A percentile compares a stretch with the other conserved stretches of the same genome.
Evolutionary conservation across 2,329 filamentous ascomycete species (phyloP).

Genomic region (Diaporthe sp.): DNA sequence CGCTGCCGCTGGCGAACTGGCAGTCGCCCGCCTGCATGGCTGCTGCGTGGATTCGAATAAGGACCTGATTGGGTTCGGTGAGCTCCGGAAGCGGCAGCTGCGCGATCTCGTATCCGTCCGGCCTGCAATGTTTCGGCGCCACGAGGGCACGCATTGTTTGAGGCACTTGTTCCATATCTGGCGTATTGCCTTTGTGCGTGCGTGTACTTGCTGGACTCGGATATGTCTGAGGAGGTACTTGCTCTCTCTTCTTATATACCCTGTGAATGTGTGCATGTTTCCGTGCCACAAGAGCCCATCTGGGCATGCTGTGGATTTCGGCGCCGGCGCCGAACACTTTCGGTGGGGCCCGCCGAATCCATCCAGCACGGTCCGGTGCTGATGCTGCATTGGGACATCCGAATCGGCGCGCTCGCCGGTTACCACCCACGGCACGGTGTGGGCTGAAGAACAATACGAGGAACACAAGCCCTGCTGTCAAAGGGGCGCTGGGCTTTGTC

Average conservation of each 20-base stretch:
- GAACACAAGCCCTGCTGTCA: not conserved
- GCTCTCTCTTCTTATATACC: not conserved
- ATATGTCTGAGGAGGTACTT: not conserved
- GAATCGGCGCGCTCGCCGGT: not conserved
- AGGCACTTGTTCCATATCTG: conserved; percentile 25
- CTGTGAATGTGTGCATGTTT: not conserved
- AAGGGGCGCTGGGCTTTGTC: not conserved
- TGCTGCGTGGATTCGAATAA: conserved; percentile 57
- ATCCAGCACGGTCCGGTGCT: not conserved
- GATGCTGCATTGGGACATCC: not conserved
- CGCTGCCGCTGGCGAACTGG: conserved; percentile 47
- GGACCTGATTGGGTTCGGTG: conserved; percentile 57
- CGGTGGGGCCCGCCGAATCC: conserved; percentile 27
- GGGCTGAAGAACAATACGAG: not conserved
- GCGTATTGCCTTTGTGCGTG: too few species aligned
- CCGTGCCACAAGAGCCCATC: not conserved
- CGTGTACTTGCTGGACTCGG: too few species aligned
- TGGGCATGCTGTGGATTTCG: not conserved
- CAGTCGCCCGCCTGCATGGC: conserved; percentile 55
- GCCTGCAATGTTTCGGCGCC: conserved; percentile 55
- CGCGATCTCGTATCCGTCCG: conserved; percentile 55
- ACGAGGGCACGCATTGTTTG: conserved; percentile 55
- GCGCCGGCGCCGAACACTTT: conserved; percentile 33
- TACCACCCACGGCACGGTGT: not conserved
- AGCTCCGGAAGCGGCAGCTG: conserved; percentile 62